phyloP scores from a whole-genome alignment of 169 alveolate species.

The Cryptosporidium sp. region DNA sequence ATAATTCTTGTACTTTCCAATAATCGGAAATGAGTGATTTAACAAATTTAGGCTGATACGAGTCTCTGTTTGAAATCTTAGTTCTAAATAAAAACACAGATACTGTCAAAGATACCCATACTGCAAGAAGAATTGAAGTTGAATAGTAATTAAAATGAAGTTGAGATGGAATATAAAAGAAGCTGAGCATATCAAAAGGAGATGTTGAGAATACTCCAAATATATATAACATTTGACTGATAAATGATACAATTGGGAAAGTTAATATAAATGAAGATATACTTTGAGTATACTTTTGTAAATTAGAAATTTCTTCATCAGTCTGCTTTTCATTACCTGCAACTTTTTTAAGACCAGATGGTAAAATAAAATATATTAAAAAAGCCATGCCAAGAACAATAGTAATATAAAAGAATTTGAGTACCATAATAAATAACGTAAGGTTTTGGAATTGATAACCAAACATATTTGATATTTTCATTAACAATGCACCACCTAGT shows the following conservation, averaged over 20 bases:
- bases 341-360: constrained; percentile 16
- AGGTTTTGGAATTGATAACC: constrained; percentile 23
- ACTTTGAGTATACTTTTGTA: constrained; percentile 58
- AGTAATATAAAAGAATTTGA: constrained; percentile 34
- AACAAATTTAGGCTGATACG: constrained; percentile 51
- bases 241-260: constrained; percentile 62
- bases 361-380: constrained; percentile 14
- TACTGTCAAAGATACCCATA: constrained; percentile 24
- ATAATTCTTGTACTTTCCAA: constrained; percentile 52
- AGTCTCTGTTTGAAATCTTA: constrained; percentile 56
- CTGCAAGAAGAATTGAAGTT: constrained; percentile 14
- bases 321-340: constrained; percentile 29
- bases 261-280: constrained; percentile 65
- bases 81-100: constrained; percentile 46
- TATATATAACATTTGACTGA: constrained; percentile 58
- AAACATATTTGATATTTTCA: constrained; percentile 12
- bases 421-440: constrained; percentile 4
- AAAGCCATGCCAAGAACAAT: constrained; percentile 1
- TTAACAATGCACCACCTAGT: constrained; percentile 45
- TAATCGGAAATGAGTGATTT: constrained; percentile 51
- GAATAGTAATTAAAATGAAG: constrained; percentile 58
- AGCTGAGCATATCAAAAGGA: constrained; percentile 60
- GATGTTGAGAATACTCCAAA: constrained; percentile 58
- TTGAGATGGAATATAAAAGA: constrained; percentile 69
- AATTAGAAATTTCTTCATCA: constrained; percentile 45